These are phyloP conservation scores for Chaetoceros muelleri DNA, from an alignment of 108 stramenopile genomes.

Conservation along the genomic window DNA sequence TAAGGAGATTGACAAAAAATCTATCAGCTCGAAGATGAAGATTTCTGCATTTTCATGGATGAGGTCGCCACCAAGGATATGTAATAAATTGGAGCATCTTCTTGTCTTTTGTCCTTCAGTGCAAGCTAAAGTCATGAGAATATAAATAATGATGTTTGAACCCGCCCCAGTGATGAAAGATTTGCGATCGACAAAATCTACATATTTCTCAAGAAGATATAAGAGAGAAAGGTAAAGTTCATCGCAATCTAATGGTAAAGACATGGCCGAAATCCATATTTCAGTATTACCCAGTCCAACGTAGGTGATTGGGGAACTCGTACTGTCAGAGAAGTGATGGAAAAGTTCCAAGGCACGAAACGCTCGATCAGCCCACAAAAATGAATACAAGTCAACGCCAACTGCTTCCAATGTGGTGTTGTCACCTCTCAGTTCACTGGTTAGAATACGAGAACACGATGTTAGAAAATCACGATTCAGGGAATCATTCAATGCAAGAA, in stretches of 20 bases:
- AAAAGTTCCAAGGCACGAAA: slow-evolving; percentile 28
- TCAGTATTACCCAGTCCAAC: slow-evolving; percentile 28
- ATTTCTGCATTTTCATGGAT: slow-evolving; percentile 2
- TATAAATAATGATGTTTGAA: slow-evolving; percentile 23
- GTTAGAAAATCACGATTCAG: neutral
- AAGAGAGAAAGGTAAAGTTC: slow-evolving; percentile 26
- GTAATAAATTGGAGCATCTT: slow-evolving; percentile 14
- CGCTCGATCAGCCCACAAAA: slow-evolving; percentile 37
- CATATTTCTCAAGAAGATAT: slow-evolving; percentile 29
- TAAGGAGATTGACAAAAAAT: slow-evolving; percentile 13
- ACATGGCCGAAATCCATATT: slow-evolving; percentile 22
- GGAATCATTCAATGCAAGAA: neutral
- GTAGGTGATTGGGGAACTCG: slow-evolving; percentile 11
- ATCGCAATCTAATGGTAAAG: slow-evolving; percentile 1
- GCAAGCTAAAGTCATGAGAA: slow-evolving; percentile 21
- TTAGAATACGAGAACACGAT: neutral
- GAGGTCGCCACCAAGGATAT: slow-evolving; percentile 10
- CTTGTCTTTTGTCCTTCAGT: slow-evolving; percentile 11
- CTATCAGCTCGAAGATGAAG: slow-evolving; percentile 9
- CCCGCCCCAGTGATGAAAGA: neutral
- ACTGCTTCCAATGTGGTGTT: too few species aligned
- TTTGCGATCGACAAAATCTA: slow-evolving; percentile 1
- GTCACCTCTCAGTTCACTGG: neutral
- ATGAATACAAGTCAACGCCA: neutral
- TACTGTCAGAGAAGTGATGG: neutral